Conservation (phyloP, 169 alveolate genomes). For the Cryptosporidium ryanae region DNA sequence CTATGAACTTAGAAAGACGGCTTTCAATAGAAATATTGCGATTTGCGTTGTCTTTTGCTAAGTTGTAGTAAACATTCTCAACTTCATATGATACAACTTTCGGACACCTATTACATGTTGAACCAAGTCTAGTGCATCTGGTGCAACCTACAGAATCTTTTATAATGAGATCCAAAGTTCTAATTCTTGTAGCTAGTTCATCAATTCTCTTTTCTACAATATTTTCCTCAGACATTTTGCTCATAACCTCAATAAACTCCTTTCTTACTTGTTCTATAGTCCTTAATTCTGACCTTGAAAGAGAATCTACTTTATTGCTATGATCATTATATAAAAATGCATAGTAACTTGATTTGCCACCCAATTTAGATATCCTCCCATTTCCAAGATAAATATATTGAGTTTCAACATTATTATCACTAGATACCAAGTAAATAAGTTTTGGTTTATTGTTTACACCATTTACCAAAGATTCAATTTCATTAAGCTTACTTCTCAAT, state of each 20-base stretch:
- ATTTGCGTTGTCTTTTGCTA: constrained; percentile 20
- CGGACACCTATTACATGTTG: constrained; percentile 11
- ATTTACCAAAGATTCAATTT: constrained; percentile 2
- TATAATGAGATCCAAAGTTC: constrained; percentile 25
- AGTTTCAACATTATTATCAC: not conserved
- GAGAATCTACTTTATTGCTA: constrained; percentile 3
- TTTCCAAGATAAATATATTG: constrained; percentile 32
- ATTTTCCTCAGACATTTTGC: not conserved
- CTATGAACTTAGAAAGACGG: constrained; percentile 5
- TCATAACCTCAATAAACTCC: constrained; percentile 15
- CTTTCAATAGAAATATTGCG: constrained; percentile 21
- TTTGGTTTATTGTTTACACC: not conserved
- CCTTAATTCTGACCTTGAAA: constrained; percentile 67
- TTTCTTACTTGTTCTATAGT: constrained; percentile 40
- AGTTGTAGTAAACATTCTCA: not conserved
- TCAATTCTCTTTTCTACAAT: not conserved
- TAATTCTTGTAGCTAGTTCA: constrained; percentile 51
- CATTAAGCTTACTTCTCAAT: not conserved
- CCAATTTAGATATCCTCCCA: constrained; percentile 24
- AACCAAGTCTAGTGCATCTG: constrained; percentile 1
- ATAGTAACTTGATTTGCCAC: constrained; percentile 23
- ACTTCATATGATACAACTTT: constrained; percentile 8
- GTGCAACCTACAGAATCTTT: constrained; percentile 25
- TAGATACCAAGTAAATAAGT: constrained; percentile 8
- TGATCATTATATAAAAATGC: constrained; percentile 33